phyloP scores from a whole-genome alignment of 106 monocot species.

The Apostasia shenzhenica region DNA sequence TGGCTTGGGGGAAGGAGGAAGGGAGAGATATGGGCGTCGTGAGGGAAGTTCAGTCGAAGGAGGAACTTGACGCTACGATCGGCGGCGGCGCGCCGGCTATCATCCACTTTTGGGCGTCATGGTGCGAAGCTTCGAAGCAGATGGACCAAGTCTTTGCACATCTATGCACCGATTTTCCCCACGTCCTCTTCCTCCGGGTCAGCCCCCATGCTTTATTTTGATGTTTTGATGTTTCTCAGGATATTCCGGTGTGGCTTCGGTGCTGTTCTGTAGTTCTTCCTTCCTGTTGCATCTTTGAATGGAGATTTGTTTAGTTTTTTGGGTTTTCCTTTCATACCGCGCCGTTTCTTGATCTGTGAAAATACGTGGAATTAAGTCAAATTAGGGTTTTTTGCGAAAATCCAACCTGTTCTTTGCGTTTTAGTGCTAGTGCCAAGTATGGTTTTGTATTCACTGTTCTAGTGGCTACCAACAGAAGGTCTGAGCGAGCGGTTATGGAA shows the following conservation, averaged over 20 bases:
- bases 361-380: too few relatives aligned
- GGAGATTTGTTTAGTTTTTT: neutral
- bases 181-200: slow-evolving; percentile 79
- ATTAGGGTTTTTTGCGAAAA: too few relatives aligned
- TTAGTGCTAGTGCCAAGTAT: too few relatives aligned
- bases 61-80: slow-evolving; percentile 53
- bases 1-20: neutral
- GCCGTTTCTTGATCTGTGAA: neutral
- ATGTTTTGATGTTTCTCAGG: neutral
- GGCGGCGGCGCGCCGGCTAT: slow-evolving; percentile 23
- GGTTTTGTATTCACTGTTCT: too few relatives aligned
- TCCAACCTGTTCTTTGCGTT: too few relatives aligned
- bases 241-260: too few relatives aligned
- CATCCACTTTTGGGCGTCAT: slow-evolving; percentile 90
- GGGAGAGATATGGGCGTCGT: slow-evolving; percentile 34
- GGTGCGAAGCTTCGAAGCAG: slow-evolving; percentile 95
- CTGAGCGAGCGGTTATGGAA: too few relatives aligned
- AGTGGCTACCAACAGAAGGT: too few relatives aligned
- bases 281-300: neutral
- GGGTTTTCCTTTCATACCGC: neutral
- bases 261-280: neutral
- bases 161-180: slow-evolving; percentile 80
- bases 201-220: neutral
- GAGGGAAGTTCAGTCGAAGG: slow-evolving; percentile 70
- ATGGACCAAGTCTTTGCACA: slow-evolving; percentile 98